Evolutionary conservation across 305 asterid genomes (phyloP).

Genomic region (Rubia balearica): DNA sequence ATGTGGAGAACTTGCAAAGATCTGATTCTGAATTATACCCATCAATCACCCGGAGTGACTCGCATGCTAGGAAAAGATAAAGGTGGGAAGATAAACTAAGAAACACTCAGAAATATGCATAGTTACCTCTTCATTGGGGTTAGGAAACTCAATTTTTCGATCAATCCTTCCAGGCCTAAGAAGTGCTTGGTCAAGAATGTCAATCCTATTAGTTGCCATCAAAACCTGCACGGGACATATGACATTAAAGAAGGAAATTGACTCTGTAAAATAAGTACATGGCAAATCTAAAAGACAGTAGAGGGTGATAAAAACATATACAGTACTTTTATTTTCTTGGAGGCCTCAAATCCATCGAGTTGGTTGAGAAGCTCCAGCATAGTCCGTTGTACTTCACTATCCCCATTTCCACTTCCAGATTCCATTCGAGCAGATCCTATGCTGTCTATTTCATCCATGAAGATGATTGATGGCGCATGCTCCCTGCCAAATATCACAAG

Average conservation of each 20-base stretch:
- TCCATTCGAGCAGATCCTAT: slow-evolving; percentile 86
- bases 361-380: slow-evolving; percentile 97
- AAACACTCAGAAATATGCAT: neutral
- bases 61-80: neutral
- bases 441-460: slow-evolving; percentile 98
- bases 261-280: neutral
- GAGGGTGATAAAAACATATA: neutral
- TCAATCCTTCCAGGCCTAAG: slow-evolving; percentile 95
- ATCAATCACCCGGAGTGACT: neutral
- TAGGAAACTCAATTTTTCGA: slow-evolving; percentile 90
- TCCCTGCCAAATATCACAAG: slow-evolving; percentile 42
- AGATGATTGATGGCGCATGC: slow-evolving; percentile 92
- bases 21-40: neutral
- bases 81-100: neutral
- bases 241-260: neutral
- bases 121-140: slow-evolving; percentile 81
- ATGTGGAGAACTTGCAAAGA: neutral
- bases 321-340: slow-evolving; percentile 66
- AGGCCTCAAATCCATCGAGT: slow-evolving; percentile 95
- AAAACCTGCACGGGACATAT: slow-evolving; percentile 43
- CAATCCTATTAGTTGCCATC: slow-evolving; percentile 95
- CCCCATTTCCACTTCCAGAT: slow-evolving; percentile 93
- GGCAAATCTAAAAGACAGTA: neutral
- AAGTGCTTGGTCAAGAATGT: slow-evolving; percentile 90
- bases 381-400: slow-evolving; percentile 93